Percentiles rank a stretch among this genome's conserved stretches.
Evolutionary conservation across 2,329 filamentous ascomycete species (phyloP).

Genomic region (Ceratocystis albifundus): DNA sequence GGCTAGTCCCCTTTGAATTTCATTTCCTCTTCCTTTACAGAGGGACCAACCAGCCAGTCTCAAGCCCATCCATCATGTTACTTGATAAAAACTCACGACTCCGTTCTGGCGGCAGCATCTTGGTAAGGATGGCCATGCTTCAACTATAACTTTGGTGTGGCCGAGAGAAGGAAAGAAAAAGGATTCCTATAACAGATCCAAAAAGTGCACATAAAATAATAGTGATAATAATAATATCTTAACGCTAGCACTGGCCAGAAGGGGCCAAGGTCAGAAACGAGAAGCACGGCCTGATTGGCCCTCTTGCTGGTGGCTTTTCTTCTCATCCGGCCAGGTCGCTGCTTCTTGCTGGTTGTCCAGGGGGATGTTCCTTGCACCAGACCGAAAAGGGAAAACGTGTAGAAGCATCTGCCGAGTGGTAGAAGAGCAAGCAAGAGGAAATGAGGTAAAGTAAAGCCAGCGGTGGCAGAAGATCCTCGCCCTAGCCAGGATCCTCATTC

Average conservation of each 20-base stretch:
- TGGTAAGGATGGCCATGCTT: constrained; percentile 3
- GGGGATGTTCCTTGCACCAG: background rate
- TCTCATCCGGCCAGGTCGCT: background rate
- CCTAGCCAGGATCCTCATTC: background rate
- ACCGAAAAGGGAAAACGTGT: constrained; percentile 4
- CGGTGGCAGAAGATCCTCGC: background rate
- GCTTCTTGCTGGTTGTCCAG: background rate
- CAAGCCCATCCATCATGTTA: constrained; percentile 1
- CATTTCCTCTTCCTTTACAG: background rate
- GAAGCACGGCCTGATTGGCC: background rate
- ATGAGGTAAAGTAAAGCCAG: constrained; percentile 5
- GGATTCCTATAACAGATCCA: background rate
- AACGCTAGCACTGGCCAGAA: background rate
- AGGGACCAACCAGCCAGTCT: background rate
- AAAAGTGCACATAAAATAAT: background rate
- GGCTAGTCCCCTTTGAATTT: background rate
- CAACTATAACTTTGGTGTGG: background rate
- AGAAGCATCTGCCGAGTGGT: constrained; percentile 1
- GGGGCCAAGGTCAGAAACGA: background rate
- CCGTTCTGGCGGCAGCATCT: constrained; percentile 1
- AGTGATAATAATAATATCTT: background rate
- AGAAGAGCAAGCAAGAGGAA: background rate
- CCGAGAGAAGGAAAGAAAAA: background rate
- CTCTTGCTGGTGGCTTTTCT: background rate
- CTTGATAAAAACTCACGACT: constrained; percentile 4